These are phyloP conservation scores for Cercospora beticola DNA, from an alignment of 2,329 filamentous ascomycete genomes.

Conservation along the genomic window DNA sequence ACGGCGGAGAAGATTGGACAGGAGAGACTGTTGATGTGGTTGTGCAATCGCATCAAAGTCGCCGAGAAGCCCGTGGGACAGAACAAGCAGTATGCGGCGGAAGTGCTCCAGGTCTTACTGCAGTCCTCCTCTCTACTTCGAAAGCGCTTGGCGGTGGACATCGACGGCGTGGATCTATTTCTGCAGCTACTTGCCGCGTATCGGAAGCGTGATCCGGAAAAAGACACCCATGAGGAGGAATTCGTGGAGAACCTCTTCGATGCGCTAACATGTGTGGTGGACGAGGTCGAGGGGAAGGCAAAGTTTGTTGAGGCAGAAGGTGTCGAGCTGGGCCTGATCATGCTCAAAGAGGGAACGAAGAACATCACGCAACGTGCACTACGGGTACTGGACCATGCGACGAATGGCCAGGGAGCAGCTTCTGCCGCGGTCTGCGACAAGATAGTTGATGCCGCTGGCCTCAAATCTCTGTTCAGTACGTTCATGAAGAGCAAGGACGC, in stretches of 20 bases:
- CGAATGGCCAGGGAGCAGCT: slow-evolving; percentile 54
- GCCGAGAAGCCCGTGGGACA: slow-evolving; percentile 71
- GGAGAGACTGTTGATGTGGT: slow-evolving; percentile 72
- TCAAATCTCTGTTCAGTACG: slow-evolving; percentile 80
- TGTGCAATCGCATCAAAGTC: slow-evolving; percentile 70
- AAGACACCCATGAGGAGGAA: slow-evolving; percentile 86
- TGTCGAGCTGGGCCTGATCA: slow-evolving; percentile 84
- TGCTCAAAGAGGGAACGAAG: slow-evolving; percentile 85
- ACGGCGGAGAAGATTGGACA: slow-evolving; percentile 71
- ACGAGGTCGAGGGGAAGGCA: slow-evolving; percentile 70
- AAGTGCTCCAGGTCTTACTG: slow-evolving; percentile 84
- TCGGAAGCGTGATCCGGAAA: slow-evolving; percentile 79
- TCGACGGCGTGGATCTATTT: slow-evolving; percentile 72
- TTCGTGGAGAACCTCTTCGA: slow-evolving; percentile 95
- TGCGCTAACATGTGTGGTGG: slow-evolving; percentile 74
- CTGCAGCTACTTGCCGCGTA: slow-evolving; percentile 84
- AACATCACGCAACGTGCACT: slow-evolving; percentile 74
- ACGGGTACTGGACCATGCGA: slow-evolving; percentile 79
- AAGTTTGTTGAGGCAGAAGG: slow-evolving; percentile 90
- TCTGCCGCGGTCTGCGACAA: slow-evolving; percentile 64
- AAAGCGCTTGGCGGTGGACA: slow-evolving; percentile 53
- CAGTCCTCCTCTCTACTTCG: slow-evolving; percentile 71
- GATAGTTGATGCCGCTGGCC: slow-evolving; percentile 76
- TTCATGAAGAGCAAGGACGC: slow-evolving; percentile 80
- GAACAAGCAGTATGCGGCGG: slow-evolving; percentile 93